Conservation (phyloP, 2,329 filamentous ascomycete species). For the Proliferodiscus dingleyae region DNA sequence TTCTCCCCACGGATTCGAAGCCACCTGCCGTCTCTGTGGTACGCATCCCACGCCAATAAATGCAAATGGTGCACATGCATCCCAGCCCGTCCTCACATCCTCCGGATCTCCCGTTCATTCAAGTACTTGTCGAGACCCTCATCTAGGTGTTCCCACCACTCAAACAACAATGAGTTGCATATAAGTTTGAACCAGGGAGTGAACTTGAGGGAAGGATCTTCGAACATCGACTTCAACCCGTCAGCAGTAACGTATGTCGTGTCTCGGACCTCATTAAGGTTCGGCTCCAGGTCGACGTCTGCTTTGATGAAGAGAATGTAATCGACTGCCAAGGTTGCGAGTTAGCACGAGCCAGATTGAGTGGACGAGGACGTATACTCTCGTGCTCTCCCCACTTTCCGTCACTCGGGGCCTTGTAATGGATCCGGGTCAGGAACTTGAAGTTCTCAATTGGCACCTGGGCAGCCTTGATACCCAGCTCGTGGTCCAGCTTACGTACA, state of each 20-base stretch:
- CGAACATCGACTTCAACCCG: slow-evolving; percentile 79
- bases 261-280: slow-evolving; percentile 83
- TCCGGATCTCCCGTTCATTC: slow-evolving; percentile 80
- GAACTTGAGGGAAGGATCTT: slow-evolving; percentile 75
- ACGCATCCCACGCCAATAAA: neutral
- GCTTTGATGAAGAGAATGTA: slow-evolving; percentile 99
- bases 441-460: slow-evolving; percentile 92
- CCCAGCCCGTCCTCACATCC: slow-evolving; percentile 54
- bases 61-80: slow-evolving; percentile 1
- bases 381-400: slow-evolving; percentile 99
- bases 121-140: slow-evolving; percentile 77
- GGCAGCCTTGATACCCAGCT: slow-evolving; percentile 82
- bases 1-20: neutral
- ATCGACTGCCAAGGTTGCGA: slow-evolving; percentile 58
- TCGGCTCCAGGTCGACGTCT: slow-evolving; percentile 76
- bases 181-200: slow-evolving; percentile 99
- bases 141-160: slow-evolving; percentile 92
- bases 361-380: slow-evolving; percentile 51
- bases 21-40: neutral
- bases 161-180: slow-evolving; percentile 93
- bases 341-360: slow-evolving; percentile 8
- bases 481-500: slow-evolving; percentile 88
- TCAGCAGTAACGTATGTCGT: slow-evolving; percentile 79
- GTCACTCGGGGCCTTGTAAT: slow-evolving; percentile 95
- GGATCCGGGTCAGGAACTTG: slow-evolving; percentile 90